Conservation (phyloP, 768 basidiomycete genomes). For the Porpolomopsis calyptriformis region DNA sequence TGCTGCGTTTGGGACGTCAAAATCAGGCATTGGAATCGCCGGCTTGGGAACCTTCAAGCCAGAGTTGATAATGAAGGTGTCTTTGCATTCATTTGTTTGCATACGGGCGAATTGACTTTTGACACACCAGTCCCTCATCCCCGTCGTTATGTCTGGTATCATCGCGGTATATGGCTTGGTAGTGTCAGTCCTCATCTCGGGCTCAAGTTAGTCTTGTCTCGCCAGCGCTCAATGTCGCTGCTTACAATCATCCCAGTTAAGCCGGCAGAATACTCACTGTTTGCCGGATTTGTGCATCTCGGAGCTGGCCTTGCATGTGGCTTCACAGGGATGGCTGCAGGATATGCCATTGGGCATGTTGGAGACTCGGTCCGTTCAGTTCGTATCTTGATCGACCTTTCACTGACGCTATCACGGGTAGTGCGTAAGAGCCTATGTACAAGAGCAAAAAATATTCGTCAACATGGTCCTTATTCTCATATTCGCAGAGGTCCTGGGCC, state of each 20-base stretch:
- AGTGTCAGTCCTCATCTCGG: slow-evolving; percentile 86
- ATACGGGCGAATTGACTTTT: background rate
- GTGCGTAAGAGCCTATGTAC: slow-evolving; percentile 87
- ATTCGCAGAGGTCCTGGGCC: slow-evolving; percentile 81
- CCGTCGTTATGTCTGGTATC: slow-evolving; percentile 97
- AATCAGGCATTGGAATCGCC: slow-evolving; percentile 94
- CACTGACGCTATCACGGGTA: slow-evolving; percentile 18
- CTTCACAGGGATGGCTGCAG: slow-evolving; percentile 83
- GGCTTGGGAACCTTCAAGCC: slow-evolving; percentile 90
- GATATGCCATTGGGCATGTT: slow-evolving; percentile 89
- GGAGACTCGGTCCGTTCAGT: slow-evolving; percentile 70
- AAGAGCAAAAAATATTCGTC: slow-evolving; percentile 87
- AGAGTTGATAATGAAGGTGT: slow-evolving; percentile 96
- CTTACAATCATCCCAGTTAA: slow-evolving; percentile 36
- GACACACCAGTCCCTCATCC: slow-evolving; percentile 68
- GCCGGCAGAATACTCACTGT: slow-evolving; percentile 62
- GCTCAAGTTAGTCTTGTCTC: slow-evolving; percentile 30
- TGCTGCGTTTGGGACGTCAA: slow-evolving; percentile 93
- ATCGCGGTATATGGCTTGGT: slow-evolving; percentile 97
- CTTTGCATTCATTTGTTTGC: slow-evolving; percentile 11
- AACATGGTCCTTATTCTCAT: slow-evolving; percentile 95
- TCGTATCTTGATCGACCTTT: slow-evolving; percentile 4
- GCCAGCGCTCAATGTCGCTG: background rate
- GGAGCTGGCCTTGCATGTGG: slow-evolving; percentile 89
- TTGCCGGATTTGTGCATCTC: slow-evolving; percentile 84